Evolutionary conservation across 139 green algal species (phyloP), one percentile per base, ranked within the genome.

Genomic region (Chlamydomonas sphaeroides): DNA sequence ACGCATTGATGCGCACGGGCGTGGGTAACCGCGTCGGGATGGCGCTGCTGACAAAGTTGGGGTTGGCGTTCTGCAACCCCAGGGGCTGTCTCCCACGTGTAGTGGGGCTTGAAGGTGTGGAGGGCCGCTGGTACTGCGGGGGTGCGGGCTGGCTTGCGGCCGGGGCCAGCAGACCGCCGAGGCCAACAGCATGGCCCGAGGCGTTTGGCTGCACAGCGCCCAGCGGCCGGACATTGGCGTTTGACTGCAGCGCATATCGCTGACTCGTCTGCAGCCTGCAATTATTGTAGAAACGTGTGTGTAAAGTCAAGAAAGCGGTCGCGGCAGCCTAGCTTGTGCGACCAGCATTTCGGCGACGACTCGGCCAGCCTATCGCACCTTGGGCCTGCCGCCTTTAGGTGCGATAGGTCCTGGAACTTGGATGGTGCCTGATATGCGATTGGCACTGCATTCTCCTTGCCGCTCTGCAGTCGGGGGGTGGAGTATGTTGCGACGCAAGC

Each of bases 1-100:
- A 63, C n/a, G n/a, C n/a, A 30, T 80, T 80, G 59, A 80, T 80
- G 2, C 74, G 74, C 26, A 80, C 74, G 5, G 74, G 74, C 7
- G 74, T 80, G 1, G 74, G 74, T 39, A 80, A n/a, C 30, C 74
- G 57, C 17, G 74, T 80, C 14, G 39, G 18, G 41, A 80, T 70
- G 32, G 48, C 70, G n/a, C 30, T 57, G 18, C 4, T n/a, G 6
- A n/a, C 39, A 59, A 80, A 80, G 74, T 71, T 80, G 18, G 74
- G 74, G 59, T 80, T 80, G 8, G 25, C 15, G 23, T 2, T 62
- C 56, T 62, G 56, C 23, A 53, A 10, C 11, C 56, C 56, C 2
- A 53, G 25, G 1, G 59, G 39, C 41, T 48, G n/a, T 5, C 59
- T 59, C 14, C 74, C 74, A 0, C 74, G 59, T 25, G 48, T 32